Conservation (phyloP, 805 yeast species). For the Alloascoidea africana region DNA sequence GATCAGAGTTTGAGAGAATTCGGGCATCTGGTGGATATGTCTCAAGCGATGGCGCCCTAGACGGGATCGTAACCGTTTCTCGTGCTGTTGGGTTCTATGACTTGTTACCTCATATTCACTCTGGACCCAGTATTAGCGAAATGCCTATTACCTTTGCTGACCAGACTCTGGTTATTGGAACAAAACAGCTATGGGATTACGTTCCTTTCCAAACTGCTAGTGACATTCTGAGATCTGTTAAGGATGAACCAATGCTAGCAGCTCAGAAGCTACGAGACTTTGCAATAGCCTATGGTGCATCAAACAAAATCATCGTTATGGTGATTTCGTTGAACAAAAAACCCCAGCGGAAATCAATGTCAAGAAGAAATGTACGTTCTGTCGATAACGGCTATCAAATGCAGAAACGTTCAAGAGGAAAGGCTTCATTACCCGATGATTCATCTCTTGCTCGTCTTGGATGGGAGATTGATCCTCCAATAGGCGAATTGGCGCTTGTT, state of each 20-base stretch:
- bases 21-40: slow-evolving; percentile 88
- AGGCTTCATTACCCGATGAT: slow-evolving; percentile 47
- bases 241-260: slow-evolving; percentile 74
- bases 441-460: slow-evolving; percentile 70
- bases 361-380: neutral
- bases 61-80: slow-evolving; percentile 70
- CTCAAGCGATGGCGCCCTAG: slow-evolving; percentile 68
- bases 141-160: slow-evolving; percentile 50
- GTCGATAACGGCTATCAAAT: neutral
- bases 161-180: slow-evolving; percentile 75
- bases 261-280: slow-evolving; percentile 89
- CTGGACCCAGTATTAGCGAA: slow-evolving; percentile 69
- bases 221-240: slow-evolving; percentile 74
- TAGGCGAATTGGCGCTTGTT: slow-evolving; percentile 87
- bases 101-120: slow-evolving; percentile 73
- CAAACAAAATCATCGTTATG: slow-evolving; percentile 64
- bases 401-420: slow-evolving; percentile 29
- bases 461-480: slow-evolving; percentile 81
- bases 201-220: slow-evolving; percentile 77
- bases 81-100: slow-evolving; percentile 88
- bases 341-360: slow-evolving; percentile 6
- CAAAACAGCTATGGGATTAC: slow-evolving; percentile 73
- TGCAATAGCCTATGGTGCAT: slow-evolving; percentile 85
- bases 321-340: slow-evolving; percentile 55
- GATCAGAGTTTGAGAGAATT: slow-evolving; percentile 70